Conservation (phyloP, 768 basidiomycete species). For the Chalciporus piperatus region DNA sequence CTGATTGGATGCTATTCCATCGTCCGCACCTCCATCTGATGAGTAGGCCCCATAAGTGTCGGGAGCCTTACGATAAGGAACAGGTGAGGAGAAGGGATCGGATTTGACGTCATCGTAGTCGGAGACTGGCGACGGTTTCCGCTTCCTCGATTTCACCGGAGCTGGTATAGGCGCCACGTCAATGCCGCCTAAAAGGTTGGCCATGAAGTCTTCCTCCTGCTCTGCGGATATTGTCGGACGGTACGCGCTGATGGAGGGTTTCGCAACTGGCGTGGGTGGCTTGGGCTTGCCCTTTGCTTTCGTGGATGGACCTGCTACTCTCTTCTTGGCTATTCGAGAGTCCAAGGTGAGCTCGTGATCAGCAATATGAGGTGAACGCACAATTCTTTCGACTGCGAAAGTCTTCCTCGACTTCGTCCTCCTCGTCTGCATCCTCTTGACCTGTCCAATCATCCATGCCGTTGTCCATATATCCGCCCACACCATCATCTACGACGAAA, state of each 20-base stretch:
- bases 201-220: slow-evolving; percentile 90
- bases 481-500: slow-evolving; percentile 94
- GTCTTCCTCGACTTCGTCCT: slow-evolving; percentile 46
- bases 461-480: slow-evolving; percentile 89
- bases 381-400: slow-evolving; percentile 39
- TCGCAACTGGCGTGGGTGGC: slow-evolving; percentile 45
- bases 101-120: slow-evolving; percentile 33
- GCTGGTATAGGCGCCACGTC: slow-evolving; percentile 47
- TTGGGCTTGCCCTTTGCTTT: slow-evolving; percentile 44
- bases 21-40: slow-evolving; percentile 30
- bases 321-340: slow-evolving; percentile 28
- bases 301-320: slow-evolving; percentile 7
- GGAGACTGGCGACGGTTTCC: slow-evolving; percentile 57
- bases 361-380: slow-evolving; percentile 19
- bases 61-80: slow-evolving; percentile 32
- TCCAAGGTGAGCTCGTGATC: slow-evolving; percentile 4
- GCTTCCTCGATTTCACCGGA: slow-evolving; percentile 49
- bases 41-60: slow-evolving; percentile 38
- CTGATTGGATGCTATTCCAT: slow-evolving; percentile 17
- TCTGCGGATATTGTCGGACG: slow-evolving; percentile 70
- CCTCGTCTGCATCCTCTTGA: slow-evolving; percentile 52
- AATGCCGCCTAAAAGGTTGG: slow-evolving; percentile 69
- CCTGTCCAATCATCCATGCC: slow-evolving; percentile 93
- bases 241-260: slow-evolving; percentile 76
- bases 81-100: slow-evolving; percentile 39